Evolutionary conservation across 768 basidiomycete species (phyloP).

Genomic region (Chlorophyllum brunneum): DNA sequence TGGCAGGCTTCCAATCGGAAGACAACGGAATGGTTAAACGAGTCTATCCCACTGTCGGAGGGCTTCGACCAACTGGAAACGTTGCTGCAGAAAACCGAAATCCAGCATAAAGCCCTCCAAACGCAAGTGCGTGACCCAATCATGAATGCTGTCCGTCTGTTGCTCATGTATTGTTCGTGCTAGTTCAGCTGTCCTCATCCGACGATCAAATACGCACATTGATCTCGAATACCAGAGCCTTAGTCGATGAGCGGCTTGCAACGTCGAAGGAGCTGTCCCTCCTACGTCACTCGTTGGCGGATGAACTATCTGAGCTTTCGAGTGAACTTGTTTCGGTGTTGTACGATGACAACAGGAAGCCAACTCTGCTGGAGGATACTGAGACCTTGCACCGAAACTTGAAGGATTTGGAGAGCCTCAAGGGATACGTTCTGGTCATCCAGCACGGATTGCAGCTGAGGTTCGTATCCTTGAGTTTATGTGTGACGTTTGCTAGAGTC

Average conservation of each 20-base stretch:
- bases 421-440: slow-evolving; percentile 71
- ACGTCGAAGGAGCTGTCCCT: slow-evolving; percentile 73
- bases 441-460: slow-evolving; percentile 69
- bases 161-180: slow-evolving; percentile 36
- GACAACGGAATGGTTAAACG: slow-evolving; percentile 38
- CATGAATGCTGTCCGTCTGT: slow-evolving; percentile 14
- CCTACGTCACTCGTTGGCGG: slow-evolving; percentile 71
- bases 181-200: slow-evolving; percentile 59
- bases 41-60: slow-evolving; percentile 42
- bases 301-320: slow-evolving; percentile 70
- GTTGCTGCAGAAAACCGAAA: slow-evolving; percentile 39
- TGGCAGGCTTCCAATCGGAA: slow-evolving; percentile 28
- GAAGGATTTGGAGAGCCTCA: slow-evolving; percentile 72
- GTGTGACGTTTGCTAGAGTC: slow-evolving; percentile 10
- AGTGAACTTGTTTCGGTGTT: slow-evolving; percentile 59
- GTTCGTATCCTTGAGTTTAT: slow-evolving; percentile 34
- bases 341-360: slow-evolving; percentile 39
- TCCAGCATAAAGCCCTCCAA: slow-evolving; percentile 36
- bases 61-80: slow-evolving; percentile 47
- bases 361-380: slow-evolving; percentile 78
- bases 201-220: slow-evolving; percentile 41
- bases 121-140: slow-evolving; percentile 37
- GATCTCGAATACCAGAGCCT: slow-evolving; percentile 43
- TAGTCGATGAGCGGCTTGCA: slow-evolving; percentile 46
- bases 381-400: slow-evolving; percentile 75